phyloP scores from a whole-genome alignment of 176 grass and related monocot species.

The Rhynchospora breviuscula region DNA sequence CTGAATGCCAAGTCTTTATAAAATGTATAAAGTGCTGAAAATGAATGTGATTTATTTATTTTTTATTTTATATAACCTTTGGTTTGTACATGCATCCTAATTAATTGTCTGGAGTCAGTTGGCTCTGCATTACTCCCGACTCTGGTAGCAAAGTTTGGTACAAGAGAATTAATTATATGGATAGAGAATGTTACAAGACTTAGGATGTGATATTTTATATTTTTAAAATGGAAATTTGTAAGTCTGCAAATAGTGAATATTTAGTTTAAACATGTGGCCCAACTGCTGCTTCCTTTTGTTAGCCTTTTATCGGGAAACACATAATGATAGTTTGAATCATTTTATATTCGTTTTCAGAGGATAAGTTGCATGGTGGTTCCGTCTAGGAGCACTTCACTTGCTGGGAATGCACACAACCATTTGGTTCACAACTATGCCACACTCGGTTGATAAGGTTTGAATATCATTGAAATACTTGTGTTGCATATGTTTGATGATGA shows the following conservation, averaged over 20 bases:
- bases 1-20: not conserved
- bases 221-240: not conserved
- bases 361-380: constrained; percentile 22
- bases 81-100: not conserved
- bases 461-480: not conserved
- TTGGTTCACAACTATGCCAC: not conserved
- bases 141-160: not conserved
- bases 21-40: not conserved
- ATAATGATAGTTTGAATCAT: not conserved
- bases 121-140: not conserved
- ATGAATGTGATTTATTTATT: not conserved
- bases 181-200: not conserved
- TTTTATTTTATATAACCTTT: not conserved
- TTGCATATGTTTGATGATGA: not conserved
- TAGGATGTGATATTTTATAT: not conserved
- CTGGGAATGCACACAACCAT: not conserved
- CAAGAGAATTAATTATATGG: not conserved
- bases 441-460: constrained; percentile 9
- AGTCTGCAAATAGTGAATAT: not conserved
- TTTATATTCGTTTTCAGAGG: not conserved
- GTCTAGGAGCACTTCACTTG: not conserved
- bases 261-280: not conserved
- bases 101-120: not conserved
- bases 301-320: not conserved
- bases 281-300: not conserved